phyloP scores from a whole-genome alignment of 2,329 filamentous ascomycete species.

The Trichoderma aggressivum region DNA sequence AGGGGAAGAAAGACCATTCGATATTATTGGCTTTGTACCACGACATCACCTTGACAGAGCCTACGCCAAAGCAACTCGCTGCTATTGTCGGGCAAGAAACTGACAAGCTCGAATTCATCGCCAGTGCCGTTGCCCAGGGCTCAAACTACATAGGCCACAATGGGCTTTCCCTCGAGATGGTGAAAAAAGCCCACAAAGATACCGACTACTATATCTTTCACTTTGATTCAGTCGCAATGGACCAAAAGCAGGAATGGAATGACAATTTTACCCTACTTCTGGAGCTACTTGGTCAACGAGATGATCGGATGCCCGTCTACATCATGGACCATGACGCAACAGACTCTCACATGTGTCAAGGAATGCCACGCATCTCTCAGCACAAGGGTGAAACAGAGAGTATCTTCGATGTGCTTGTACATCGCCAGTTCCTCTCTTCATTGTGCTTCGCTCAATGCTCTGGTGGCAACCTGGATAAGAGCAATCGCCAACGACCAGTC shows the following conservation, averaged over 20 bases:
- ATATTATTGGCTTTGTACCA: background rate
- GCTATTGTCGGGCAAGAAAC: constrained; percentile 14
- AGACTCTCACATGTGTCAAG: background rate
- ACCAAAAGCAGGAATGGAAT: constrained; percentile 5
- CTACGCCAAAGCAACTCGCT: background rate
- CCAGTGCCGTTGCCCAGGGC: background rate
- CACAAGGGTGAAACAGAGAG: background rate
- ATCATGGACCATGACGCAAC: constrained; percentile 23
- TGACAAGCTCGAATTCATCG: constrained; percentile 20
- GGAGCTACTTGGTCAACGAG: background rate
- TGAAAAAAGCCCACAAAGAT: background rate
- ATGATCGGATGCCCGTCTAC: constrained; percentile 9
- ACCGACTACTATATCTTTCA: background rate
- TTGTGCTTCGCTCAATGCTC: constrained; percentile 15
- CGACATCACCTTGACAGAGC: accelerated
- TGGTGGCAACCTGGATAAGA: background rate
- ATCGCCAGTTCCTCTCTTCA: background rate
- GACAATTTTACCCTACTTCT: background rate
- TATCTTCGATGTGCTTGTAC: background rate
- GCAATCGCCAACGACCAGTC: background rate
- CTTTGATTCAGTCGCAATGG: constrained; percentile 10
- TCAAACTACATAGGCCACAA: constrained; percentile 23
- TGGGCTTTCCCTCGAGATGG: background rate
- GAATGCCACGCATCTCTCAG: background rate
- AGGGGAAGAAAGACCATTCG: background rate